Evolutionary conservation across 495 filamentous ascomycete species (phyloP).

Genomic region (Bathelium albidoporum): DNA sequence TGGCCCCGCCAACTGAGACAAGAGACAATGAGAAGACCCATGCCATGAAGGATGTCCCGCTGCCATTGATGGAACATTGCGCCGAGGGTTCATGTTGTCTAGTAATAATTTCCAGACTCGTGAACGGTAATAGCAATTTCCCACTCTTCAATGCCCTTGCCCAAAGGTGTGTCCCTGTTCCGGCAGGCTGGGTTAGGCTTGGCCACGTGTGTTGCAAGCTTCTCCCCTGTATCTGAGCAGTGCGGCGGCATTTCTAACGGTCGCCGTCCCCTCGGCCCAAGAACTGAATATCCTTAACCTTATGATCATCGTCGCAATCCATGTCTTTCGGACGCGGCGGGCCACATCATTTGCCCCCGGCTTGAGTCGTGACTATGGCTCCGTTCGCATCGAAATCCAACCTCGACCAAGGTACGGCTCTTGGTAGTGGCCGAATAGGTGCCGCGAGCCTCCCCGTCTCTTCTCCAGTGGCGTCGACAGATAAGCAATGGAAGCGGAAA

Average conservation of each 20-base stretch:
- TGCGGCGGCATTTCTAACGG: background rate
- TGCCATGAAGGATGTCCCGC: background rate
- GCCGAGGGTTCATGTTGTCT: background rate
- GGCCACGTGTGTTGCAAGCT: slow-evolving; percentile 5
- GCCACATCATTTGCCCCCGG: too few relatives aligned
- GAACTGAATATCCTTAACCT: background rate
- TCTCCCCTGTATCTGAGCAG: background rate
- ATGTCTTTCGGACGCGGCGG: too few relatives aligned
- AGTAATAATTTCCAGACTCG: background rate
- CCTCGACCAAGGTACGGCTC: too few relatives aligned
- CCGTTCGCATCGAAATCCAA: too few relatives aligned
- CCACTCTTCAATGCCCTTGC: background rate
- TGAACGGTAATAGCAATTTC: background rate
- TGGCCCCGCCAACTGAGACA: background rate
- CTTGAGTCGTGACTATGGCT: too few relatives aligned
- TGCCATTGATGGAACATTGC: background rate
- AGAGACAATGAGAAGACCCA: background rate
- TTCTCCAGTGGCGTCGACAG: background rate
- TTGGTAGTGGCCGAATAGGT: too few relatives aligned
- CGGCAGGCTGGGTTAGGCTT: background rate
- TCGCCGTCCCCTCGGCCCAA: background rate
- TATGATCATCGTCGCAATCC: background rate
- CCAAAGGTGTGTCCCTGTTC: background rate
- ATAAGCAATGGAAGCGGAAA: background rate
- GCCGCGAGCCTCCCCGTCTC: background rate